Conservation (phyloP, 1,284 basidiomycete genomes). For the Tilletia caries region DNA sequence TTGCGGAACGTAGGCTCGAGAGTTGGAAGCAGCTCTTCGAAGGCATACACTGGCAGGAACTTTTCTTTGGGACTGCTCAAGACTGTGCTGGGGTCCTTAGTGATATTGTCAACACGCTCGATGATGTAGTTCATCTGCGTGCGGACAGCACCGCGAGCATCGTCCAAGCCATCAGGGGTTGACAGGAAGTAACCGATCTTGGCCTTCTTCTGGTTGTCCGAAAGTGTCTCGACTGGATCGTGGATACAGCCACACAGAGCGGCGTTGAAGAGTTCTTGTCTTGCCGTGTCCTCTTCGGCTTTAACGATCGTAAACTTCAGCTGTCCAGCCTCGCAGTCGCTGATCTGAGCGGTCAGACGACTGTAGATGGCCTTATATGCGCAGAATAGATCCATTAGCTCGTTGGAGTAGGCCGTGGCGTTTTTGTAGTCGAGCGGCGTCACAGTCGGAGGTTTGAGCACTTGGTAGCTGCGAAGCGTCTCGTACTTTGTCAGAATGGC, state of each 20-base stretch:
- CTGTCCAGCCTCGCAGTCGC: not conserved
- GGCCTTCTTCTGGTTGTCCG: not conserved
- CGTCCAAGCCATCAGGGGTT: slow-evolving; percentile 11
- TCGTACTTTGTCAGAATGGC: slow-evolving; percentile 17
- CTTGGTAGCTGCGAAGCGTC: slow-evolving; percentile 9
- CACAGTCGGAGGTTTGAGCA: slow-evolving; percentile 1
- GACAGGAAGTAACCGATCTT: not conserved
- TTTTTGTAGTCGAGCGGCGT: slow-evolving; percentile 12
- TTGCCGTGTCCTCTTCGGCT: not conserved
- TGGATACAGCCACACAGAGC: not conserved
- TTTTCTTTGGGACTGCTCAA: not conserved
- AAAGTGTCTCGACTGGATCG: not conserved
- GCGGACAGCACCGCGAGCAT: slow-evolving; percentile 1
- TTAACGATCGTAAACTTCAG: slow-evolving; percentile 10
- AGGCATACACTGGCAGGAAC: slow-evolving; percentile 12
- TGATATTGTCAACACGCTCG: slow-evolving; percentile 10
- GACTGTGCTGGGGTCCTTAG: not conserved
- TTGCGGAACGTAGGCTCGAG: slow-evolving; percentile 7
- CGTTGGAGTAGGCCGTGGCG: slow-evolving; percentile 9
- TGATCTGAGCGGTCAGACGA: slow-evolving; percentile 10
- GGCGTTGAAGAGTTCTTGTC: no score
- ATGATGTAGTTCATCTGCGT: slow-evolving; percentile 15
- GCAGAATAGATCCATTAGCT: slow-evolving; percentile 14
- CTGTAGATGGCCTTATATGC: slow-evolving; percentile 13
- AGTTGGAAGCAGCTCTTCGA: slow-evolving; percentile 2